phyloP scores from a whole-genome alignment of 169 alveolate genomes.

The Ichthyophthirius multifiliis region DNA sequence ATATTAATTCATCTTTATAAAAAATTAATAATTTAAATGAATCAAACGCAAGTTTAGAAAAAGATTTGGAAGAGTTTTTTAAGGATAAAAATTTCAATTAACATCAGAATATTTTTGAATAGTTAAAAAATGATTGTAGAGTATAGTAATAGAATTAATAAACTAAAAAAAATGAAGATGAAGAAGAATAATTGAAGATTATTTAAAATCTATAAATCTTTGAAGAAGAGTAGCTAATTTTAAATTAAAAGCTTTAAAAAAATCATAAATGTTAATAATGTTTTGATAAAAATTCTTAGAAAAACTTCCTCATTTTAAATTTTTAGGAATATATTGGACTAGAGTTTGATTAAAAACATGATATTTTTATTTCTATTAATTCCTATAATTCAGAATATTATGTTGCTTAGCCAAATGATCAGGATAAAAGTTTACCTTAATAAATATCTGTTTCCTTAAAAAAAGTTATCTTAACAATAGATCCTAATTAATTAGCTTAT shows the following conservation, averaged over 20 bases:
- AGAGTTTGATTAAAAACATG: not conserved
- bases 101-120: no score
- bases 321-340: not conserved
- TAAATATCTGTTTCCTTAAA: not conserved
- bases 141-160: not conserved
- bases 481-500: not conserved
- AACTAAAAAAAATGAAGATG: not conserved
- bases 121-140: not conserved
- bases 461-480: not conserved
- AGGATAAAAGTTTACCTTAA: not conserved
- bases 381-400: not conserved
- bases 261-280: not conserved
- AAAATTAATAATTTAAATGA: no score
- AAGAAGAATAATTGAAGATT: not conserved
- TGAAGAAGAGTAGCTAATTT: not conserved
- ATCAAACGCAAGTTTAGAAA: no score
- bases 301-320: not conserved
- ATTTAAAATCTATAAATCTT: not conserved
- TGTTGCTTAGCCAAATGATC: not conserved
- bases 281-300: not conserved
- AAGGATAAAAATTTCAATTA: no score
- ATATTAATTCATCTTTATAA: no score
- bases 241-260: no score
- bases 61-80: no score
- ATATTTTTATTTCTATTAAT: not conserved